Percentiles rank a stretch among this genome's conserved stretches.
phyloP scores from a whole-genome alignment of 202 grass and related monocot genomes.

The Panicum hallii region DNA sequence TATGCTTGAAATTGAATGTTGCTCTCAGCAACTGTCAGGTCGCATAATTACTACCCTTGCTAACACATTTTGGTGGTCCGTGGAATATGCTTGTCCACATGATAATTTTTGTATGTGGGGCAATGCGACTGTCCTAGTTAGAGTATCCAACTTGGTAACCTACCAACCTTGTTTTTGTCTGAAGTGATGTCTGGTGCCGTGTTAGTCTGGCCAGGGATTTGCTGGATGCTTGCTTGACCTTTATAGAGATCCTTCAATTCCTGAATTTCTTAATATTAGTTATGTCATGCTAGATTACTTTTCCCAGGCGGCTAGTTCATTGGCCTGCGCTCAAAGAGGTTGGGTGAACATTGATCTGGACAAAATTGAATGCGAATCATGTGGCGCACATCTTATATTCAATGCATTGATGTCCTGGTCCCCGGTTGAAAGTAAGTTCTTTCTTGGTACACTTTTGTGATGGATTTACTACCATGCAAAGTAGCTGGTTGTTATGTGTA shows the following conservation, averaged over 20 bases:
- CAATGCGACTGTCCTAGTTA: background rate
- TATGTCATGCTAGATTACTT: conserved; percentile 24
- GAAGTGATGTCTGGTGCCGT: background rate
- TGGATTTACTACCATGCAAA: background rate
- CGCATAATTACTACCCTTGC: background rate
- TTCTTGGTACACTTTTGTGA: conserved; percentile 16
- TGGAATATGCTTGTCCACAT: background rate
- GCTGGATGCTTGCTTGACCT: conserved; percentile 30
- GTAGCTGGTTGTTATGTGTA: conserved; percentile 1
- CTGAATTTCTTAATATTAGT: conserved; percentile 14
- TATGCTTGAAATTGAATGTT: conserved; percentile 22
- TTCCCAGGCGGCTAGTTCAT: conserved; percentile 67
- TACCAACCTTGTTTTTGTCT: background rate
- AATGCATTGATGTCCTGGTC: conserved; percentile 65
- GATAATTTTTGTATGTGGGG: conserved; percentile 16
- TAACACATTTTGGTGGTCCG: background rate
- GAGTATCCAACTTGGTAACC: background rate
- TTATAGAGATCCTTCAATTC: conserved; percentile 18
- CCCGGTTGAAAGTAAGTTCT: conserved; percentile 68
- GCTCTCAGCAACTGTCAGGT: conserved; percentile 6
- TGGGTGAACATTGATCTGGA: conserved; percentile 87
- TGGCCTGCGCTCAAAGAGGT: conserved; percentile 81
- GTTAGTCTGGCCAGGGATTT: conserved; percentile 19
- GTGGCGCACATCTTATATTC: conserved; percentile 75
- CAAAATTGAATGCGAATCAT: conserved; percentile 93